phyloP scores from a whole-genome alignment of 208 protist genomes.

The Crithidia fasciculata region DNA sequence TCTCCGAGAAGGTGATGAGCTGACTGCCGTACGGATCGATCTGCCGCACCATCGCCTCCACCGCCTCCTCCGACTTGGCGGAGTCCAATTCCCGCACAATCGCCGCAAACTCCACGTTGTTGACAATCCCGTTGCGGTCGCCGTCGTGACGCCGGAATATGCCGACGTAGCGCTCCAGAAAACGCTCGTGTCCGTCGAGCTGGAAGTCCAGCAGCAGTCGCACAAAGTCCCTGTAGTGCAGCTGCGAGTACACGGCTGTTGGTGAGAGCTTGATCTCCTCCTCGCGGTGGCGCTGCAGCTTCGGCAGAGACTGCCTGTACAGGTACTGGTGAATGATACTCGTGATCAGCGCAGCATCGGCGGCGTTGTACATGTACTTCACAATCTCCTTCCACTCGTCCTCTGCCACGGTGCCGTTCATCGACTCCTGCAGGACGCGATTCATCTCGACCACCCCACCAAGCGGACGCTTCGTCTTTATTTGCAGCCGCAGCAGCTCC shows the following conservation, averaged over 20 bases:
- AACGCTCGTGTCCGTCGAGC: constrained; percentile 87
- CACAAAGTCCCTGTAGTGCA: constrained; percentile 77
- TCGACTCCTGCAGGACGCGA: constrained; percentile 51
- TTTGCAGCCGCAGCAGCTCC: constrained; percentile 75
- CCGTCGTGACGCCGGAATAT: constrained; percentile 78
- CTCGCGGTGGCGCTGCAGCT: constrained; percentile 25
- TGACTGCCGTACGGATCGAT: constrained; percentile 77
- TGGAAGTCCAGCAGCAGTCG: constrained; percentile 90
- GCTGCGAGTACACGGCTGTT: constrained; percentile 29
- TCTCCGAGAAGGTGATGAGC: constrained; percentile 87
- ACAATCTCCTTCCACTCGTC: constrained; percentile 88
- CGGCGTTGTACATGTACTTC: constrained; percentile 90
- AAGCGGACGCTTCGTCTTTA: constrained; percentile 62
- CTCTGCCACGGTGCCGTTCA: constrained; percentile 56
- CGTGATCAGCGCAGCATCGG: constrained; percentile 70
- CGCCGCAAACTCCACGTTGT: constrained; percentile 60
- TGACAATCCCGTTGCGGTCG: constrained; percentile 85
- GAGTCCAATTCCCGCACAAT: constrained; percentile 64
- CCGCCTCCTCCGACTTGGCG: constrained; percentile 57
- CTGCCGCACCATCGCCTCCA: constrained; percentile 58
- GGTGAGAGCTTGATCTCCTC: constrained; percentile 18
- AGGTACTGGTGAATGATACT: constrained; percentile 60
- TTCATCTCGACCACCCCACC: constrained; percentile 61
- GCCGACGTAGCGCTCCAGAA: constrained; percentile 73
- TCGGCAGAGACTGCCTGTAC: constrained; percentile 39